Percentiles rank a stretch among this genome's conserved stretches.
phyloP scores from a whole-genome alignment of 352 stramenopile genomes.

The Pilasporangium apinafurcum region DNA sequence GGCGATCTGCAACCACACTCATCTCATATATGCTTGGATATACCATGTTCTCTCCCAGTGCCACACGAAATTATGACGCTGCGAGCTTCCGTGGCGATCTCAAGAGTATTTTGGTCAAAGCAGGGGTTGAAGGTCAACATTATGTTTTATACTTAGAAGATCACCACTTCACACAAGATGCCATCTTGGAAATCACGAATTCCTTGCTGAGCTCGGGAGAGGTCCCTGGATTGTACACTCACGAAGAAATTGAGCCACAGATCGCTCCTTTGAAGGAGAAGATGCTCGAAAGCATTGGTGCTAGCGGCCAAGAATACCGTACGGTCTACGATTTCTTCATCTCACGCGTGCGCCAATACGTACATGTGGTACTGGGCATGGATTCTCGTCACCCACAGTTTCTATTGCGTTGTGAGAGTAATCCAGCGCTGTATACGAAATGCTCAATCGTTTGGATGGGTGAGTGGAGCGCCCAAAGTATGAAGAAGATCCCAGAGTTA shows the following conservation, averaged over 20 bases:
- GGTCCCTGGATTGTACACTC: constrained; percentile 90
- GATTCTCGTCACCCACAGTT: constrained; percentile 69
- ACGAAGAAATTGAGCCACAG: constrained; percentile 92
- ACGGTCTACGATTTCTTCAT: constrained; percentile 94
- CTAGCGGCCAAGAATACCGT: constrained; percentile 35
- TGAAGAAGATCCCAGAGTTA: constrained; percentile 75
- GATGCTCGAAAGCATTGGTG: constrained; percentile 79
- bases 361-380: constrained; percentile 87
- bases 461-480: constrained; percentile 75
- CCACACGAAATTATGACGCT: constrained; percentile 71
- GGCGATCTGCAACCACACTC: constrained; percentile 77
- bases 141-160: constrained; percentile 92
- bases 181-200: constrained; percentile 91
- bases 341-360: constrained; percentile 76
- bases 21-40: constrained; percentile 90
- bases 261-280: constrained; percentile 87
- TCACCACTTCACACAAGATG: constrained; percentile 87
- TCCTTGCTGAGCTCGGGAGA: constrained; percentile 89
- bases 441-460: constrained; percentile 93
- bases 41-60: constrained; percentile 69
- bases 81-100: constrained; percentile 84
- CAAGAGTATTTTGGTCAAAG: constrained; percentile 86
- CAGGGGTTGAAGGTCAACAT: constrained; percentile 75
- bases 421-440: constrained; percentile 90
- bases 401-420: constrained; percentile 88